Evolutionary conservation across 208 protist genomes (phyloP), one percentile per base, ranked within the genome.

Genomic region (Leishmania lainsoni): DNA sequence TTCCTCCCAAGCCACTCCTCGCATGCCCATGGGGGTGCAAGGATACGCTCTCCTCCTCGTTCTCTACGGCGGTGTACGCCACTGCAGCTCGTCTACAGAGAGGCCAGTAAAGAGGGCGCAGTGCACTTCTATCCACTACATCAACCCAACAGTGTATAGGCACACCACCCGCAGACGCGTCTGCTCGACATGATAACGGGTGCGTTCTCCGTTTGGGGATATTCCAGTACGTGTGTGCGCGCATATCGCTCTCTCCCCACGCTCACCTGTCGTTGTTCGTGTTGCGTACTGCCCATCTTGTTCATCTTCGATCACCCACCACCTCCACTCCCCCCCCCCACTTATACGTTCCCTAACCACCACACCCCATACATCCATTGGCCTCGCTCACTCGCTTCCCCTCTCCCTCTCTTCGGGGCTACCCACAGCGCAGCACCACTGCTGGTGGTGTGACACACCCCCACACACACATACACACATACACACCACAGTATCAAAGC

Each of bases 231-330:
- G 9, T 29, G 17, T 29, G 58, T 32, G 58, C 8, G 58, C 58
- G 26, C 52, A 56, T 78, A 61, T 72, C 32, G 63, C 61, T 66
- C 80, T 78, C 82, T 80, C 77, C 56, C 32, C 75, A 48, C 65
- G 8, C 58, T 54, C 45, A 42, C 75, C 42, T 79, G 59, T 35
- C 79, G 78, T 86, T 80, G 42, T 59, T 72, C 65, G 1, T 58
- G 22, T 12, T n/a, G 16, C 66, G 9, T 17, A 29, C 29, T 22
- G 26, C 52, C 45, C 39, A 73, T n/a, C 68, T 5, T 68, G 61
- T 39, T 22, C 26, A 39, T 16, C 16, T 17, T 68, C 61, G 61
- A 68, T 12, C 61, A 45, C 39, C 29, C 61, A 39, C 29, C 61
- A 12, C 61, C 14, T n/a, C 58, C 61, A 12, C 61, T 5, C 10